A percentile compares a stretch with the other conserved stretches of the same genome.
Conservation (phyloP, 31 red algal genomes). For the Asparagopsis taxiformis region DNA sequence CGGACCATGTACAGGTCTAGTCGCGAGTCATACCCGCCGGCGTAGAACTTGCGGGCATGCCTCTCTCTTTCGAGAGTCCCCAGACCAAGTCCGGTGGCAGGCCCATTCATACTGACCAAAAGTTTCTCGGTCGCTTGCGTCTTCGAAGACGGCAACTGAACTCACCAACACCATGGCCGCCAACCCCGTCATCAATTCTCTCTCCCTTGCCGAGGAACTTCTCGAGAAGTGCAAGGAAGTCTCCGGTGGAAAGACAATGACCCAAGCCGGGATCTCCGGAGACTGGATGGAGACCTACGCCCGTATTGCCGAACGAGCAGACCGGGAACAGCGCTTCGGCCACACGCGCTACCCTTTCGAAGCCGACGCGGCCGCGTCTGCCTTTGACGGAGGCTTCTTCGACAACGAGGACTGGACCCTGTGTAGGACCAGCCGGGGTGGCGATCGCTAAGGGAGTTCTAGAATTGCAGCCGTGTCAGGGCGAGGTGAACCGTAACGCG, state of each 20-base stretch:
- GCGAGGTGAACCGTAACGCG: too few species aligned
- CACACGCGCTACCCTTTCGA: not conserved
- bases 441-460: too few species aligned
- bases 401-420: not conserved
- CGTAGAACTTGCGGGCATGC: conserved; percentile 1
- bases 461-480: too few species aligned
- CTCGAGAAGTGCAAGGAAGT: not conserved
- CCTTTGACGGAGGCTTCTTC: not conserved
- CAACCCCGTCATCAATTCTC: too few species aligned
- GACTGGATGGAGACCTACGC: not conserved
- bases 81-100: not conserved
- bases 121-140: not conserved
- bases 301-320: not conserved
- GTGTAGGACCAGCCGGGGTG: too few species aligned
- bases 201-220: not conserved
- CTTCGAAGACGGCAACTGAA: conserved; percentile 4
- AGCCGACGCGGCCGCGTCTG: not conserved
- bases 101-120: not conserved
- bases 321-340: not conserved
- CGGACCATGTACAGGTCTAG: too few species aligned
- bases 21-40: conserved; percentile 10
- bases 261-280: not conserved
- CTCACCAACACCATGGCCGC: not conserved
- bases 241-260: not conserved
- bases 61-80: conserved; percentile 11